Conservation (phyloP, 148 eudicot genomes). For the Amaranthus palmeri region DNA sequence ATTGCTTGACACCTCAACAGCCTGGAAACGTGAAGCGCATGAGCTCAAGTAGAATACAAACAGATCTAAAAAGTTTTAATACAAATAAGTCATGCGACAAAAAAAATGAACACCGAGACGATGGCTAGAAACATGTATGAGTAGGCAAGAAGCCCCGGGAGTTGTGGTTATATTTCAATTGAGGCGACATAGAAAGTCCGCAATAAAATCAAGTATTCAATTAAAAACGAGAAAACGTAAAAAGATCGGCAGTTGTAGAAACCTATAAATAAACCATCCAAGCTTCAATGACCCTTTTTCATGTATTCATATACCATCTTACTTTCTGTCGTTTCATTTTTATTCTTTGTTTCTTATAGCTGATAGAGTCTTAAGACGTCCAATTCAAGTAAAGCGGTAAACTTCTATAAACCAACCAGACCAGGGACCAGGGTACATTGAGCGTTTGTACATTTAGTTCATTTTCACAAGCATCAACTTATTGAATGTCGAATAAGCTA, state of each 20-base stretch:
- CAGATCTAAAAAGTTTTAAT: neutral
- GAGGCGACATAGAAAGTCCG: neutral
- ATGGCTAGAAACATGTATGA: neutral
- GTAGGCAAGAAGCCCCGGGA: neutral
- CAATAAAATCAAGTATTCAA: neutral
- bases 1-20: conserved; percentile 94
- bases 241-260: too few species aligned
- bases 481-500: neutral
- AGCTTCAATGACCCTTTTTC: neutral
- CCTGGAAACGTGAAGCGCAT: conserved; percentile 39
- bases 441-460: neutral
- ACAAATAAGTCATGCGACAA: neutral
- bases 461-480: neutral
- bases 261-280: neutral
- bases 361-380: neutral
- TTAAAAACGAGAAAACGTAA: too few species aligned
- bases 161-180: neutral
- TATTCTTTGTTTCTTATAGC: too few species aligned
- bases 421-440: neutral
- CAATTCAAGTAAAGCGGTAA: neutral
- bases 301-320: neutral
- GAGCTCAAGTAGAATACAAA: conserved; percentile 1
- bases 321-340: too few species aligned
- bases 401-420: neutral
- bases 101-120: neutral